Conservation (phyloP, 352 stramenopile genomes). For the Globisporangium acanthophoron region DNA sequence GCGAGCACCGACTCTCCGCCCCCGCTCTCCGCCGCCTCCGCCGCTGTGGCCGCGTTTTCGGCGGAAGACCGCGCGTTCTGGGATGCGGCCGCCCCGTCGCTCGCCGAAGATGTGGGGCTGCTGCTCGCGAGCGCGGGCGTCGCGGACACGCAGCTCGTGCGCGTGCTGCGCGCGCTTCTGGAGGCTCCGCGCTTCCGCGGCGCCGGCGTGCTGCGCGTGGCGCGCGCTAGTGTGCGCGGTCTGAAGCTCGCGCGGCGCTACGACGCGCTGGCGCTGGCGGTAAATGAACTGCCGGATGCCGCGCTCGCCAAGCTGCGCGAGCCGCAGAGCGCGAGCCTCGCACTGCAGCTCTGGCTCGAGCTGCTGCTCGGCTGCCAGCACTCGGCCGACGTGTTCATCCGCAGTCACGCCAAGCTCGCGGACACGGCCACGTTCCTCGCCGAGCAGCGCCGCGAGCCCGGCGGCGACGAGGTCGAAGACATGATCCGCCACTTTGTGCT, state of each 20-base stretch:
- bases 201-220: conserved; percentile 45
- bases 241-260: conserved; percentile 79
- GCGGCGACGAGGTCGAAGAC: conserved; percentile 6
- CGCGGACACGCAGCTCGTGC: conserved; percentile 23
- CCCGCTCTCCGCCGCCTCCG: conserved; percentile 9
- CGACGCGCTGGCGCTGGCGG: conserved; percentile 40
- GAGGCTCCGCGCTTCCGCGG: conserved; percentile 28
- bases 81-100: conserved; percentile 24
- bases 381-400: conserved; percentile 47
- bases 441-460: conserved; percentile 19
- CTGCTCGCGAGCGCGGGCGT: conserved; percentile 52
- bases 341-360: conserved; percentile 50
- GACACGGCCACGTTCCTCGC: conserved; percentile 34
- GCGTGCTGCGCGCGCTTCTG: conserved; percentile 30
- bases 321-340: conserved; percentile 14
- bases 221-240: conserved; percentile 46
- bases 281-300: conserved; percentile 28
- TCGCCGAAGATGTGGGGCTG: conserved; percentile 50
- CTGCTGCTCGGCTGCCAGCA: conserved; percentile 79
- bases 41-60: conserved; percentile 13
- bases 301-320: conserved; percentile 33
- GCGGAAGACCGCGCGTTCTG: conserved; percentile 50
- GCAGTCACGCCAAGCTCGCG: conserved; percentile 35
- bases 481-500: conserved; percentile 30
- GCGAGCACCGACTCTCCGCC: conserved; percentile 12